Percentiles rank a stretch among this genome's conserved stretches.
Evolutionary conservation across 225 moss, liverwort and hornwort genomes (phyloP).

Genomic region (Neckera pumila): DNA sequence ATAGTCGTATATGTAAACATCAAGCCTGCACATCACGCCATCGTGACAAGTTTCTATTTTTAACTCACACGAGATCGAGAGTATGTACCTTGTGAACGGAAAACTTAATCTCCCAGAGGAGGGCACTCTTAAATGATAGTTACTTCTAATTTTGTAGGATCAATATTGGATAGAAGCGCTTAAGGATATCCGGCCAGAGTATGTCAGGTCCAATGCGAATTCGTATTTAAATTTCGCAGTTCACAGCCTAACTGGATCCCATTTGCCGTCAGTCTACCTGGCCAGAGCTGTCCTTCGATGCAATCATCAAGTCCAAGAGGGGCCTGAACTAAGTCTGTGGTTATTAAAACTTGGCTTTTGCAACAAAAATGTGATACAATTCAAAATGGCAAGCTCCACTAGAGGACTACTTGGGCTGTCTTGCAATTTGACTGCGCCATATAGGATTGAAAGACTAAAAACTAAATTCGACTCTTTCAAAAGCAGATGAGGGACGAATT

Average conservation of each 20-base stretch:
- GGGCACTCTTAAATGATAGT: background rate
- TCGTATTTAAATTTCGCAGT: background rate
- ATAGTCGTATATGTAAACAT: conserved; percentile 99
- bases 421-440: background rate
- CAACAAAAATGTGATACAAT: background rate
- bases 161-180: background rate
- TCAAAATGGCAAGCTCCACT: background rate
- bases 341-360: background rate
- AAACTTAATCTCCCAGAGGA: background rate
- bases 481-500: background rate
- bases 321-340: background rate
- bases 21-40: conserved; percentile 60
- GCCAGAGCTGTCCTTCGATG: background rate
- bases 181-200: background rate
- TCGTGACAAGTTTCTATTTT: background rate
- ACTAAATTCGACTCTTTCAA: background rate
- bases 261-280: background rate
- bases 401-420: background rate
- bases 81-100: background rate
- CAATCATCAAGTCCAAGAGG: background rate
- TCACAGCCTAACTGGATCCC: background rate
- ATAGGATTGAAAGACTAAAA: background rate
- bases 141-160: background rate
- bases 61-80: background rate
- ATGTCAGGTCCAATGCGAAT: background rate